Evolutionary conservation across 225 moss, liverwort and hornwort genomes (phyloP), one percentile per base, ranked within the genome.

Genomic region (Marchantia paleacea): DNA sequence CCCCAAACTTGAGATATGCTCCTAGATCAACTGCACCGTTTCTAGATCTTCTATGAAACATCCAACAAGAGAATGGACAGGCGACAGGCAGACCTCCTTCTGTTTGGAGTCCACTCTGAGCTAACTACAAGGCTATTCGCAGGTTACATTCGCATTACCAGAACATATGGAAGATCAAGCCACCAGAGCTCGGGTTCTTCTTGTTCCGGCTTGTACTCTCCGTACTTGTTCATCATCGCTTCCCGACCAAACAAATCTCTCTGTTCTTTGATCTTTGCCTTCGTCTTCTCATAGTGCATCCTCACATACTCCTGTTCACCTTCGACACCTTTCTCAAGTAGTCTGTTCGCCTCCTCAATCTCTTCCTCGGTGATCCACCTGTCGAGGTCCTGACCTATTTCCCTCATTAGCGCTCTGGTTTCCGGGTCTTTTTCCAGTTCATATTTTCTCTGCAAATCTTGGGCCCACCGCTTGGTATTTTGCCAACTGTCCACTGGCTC

Each of bases 321-420:
- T 81, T 91, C 90, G 19, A 85, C 57, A 49, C 99, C 99, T 65
- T 87, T 86, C 12, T 95, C 94, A 67, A 99, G 88, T 82, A 99
- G 61, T 76, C 86, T 85, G 65, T 75, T 88, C 55, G 99, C 91
- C 81, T 84, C 87, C 49, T 89, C 84, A 28, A 99, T 94, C 84
- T 99, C 99, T 55, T 95, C 99, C 81, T 95, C 94, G 6, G 99
- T 94, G 57, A 99, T 95, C 99, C 99, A 99, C 83, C 87, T 90
- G 55, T 99, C 94, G 75, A 99, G 88, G 80, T 99, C 95, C 85
- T 92, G 94, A 18, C 99, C 99, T 54, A 99, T 81, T 79, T 99
- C 94, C 30, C 86, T 84, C 82, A 99, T 99, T 64, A 94, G 6
- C 10, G 85, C 83, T 48, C 89, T 92, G 73, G 89, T 88, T 31